A percentile compares a stretch with the other conserved stretches of the same genome.
Conservation (phyloP, 768 basidiomycete species). For the Sistotremastrum suecicum region DNA sequence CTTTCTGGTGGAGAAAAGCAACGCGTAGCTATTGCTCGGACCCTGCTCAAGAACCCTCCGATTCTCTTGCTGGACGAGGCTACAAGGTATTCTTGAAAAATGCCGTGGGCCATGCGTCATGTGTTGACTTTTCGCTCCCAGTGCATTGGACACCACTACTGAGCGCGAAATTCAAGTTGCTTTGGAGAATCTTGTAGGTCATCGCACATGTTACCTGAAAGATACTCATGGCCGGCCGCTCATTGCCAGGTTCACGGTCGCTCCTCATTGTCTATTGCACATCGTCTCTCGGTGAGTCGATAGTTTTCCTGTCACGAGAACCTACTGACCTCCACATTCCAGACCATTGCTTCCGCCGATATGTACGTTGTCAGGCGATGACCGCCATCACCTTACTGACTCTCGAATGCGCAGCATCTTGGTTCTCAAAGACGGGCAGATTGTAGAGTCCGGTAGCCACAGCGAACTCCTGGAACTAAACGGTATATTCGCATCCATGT, state of each 20-base stretch:
- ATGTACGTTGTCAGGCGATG: conserved; percentile 19
- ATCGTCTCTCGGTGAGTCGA: conserved; percentile 59
- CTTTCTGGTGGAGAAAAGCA: conserved; percentile 86
- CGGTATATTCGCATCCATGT: conserved; percentile 74
- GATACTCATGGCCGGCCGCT: neutral
- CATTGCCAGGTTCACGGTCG: conserved; percentile 32
- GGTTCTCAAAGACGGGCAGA: conserved; percentile 81
- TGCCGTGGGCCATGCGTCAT: neutral
- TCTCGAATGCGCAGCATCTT: conserved; percentile 45
- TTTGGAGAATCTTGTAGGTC: conserved; percentile 53
- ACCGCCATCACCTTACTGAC: conserved; percentile 2
- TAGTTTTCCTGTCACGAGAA: conserved; percentile 1
- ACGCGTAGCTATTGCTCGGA: conserved; percentile 76
- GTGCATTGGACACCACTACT: conserved; percentile 79
- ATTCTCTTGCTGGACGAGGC: conserved; percentile 71
- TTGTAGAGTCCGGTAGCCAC: conserved; percentile 73
- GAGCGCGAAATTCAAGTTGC: conserved; percentile 86
- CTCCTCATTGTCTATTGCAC: conserved; percentile 67
- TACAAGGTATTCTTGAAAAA: conserved; percentile 33
- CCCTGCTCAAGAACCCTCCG: conserved; percentile 74
- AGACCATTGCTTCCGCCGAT: conserved; percentile 43
- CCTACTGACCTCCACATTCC: conserved; percentile 3
- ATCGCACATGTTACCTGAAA: neutral
- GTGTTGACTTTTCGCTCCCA: conserved; percentile 13
- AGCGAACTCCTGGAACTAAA: conserved; percentile 58